Percentiles rank a stretch among this genome's conserved stretches.
Evolutionary conservation across 257 asterid species (phyloP).

Genomic region (Leptodermis oblonga): DNA sequence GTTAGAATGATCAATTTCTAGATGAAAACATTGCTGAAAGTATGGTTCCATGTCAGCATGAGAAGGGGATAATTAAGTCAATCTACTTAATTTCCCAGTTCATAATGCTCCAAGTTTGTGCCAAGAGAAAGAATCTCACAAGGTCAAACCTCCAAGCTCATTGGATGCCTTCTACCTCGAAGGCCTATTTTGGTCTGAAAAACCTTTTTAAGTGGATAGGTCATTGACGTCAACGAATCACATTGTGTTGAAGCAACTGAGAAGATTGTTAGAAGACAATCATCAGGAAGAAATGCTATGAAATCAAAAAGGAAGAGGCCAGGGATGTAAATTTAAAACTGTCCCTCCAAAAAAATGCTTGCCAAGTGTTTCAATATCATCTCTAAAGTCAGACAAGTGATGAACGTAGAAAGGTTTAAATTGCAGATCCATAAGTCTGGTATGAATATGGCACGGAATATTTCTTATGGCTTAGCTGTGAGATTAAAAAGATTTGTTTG

Average conservation of each 20-base stretch:
- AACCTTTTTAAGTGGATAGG: background rate
- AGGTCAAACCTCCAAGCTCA: background rate
- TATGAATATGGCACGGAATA: background rate
- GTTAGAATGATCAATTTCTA: too few relatives aligned
- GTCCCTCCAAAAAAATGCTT: background rate
- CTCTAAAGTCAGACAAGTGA: background rate
- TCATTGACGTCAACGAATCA: background rate
- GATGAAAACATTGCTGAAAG: background rate
- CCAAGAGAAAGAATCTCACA: background rate
- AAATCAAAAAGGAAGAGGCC: background rate
- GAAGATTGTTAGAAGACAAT: background rate
- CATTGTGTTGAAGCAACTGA: background rate
- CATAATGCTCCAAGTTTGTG: background rate
- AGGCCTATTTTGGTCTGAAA: background rate
- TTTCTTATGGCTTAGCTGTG: background rate
- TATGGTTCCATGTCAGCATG: background rate
- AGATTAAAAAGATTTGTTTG: background rate
- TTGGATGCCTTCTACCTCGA: background rate
- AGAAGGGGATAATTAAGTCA: background rate
- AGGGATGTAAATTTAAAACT: background rate
- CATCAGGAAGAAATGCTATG: background rate
- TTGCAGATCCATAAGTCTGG: background rate
- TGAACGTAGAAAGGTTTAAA: background rate
- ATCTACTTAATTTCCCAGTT: background rate
- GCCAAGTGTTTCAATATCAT: background rate